Base-by-base conservation (phyloP, 2,329 filamentous ascomycete genomes). In the Bipolaris oryzae region DNA sequence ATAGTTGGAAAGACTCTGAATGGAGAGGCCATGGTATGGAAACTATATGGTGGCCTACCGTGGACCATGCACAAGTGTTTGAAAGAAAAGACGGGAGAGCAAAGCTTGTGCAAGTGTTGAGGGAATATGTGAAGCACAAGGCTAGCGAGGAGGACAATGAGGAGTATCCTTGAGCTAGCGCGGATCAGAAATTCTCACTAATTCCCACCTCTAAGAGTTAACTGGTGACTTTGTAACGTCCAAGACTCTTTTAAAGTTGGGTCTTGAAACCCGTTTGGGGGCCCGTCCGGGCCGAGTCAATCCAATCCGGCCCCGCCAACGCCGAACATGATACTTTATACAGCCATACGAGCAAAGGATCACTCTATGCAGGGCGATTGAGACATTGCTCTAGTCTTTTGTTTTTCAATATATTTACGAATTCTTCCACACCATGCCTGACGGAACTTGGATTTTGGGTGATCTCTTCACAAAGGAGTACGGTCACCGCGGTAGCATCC, bases 31-130 rank as follows among this genome's bases (percentile, higher is more conserved):
- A 77, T 6, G 81, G 81, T 0, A 65, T 89, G 6, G 82, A 88
- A 62, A 78, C 88, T 1, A 57, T 88, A 1, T 87, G 86, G 82
- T 89, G 84, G 69, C 78, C 83, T 1, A 77, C 80, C 3, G 76
- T 87, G 44, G 87, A 90, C 69, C 88, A 90, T 71, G 86, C 86
- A 15, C 85, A 89, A 66, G 81, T 74, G 0, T 75, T 75, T 43
- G 73, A 75, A 48, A 58, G 64, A 16, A 57, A 25, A 15, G 70
- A 72, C 1, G 64, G 67, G 5, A 56, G 69, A 37, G 43, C 44
- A 37, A 70, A 59, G 61, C 43, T 75, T 45, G 69, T 53, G 20
- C 51, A 69, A 6, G 64, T 73, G 1, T 16, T 75, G 31, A 54
- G 70, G 23, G 60, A 62, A 42, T 75, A 75, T 47, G 64, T 61